Evolutionary conservation across 805 yeast species (phyloP).

Genomic region (Debaryomyces castellii): DNA sequence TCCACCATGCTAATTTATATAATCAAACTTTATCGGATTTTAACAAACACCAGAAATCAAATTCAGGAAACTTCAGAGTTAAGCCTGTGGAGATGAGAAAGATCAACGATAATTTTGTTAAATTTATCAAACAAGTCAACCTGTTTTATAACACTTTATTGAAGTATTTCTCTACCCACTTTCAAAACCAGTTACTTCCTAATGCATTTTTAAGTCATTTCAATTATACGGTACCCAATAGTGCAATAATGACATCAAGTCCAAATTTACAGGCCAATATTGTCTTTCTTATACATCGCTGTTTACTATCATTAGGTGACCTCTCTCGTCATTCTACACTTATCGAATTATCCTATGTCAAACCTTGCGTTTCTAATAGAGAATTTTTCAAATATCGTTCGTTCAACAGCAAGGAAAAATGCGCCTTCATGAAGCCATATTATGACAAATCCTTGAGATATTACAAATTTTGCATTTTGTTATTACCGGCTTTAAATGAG

Average conservation of each 20-base stretch:
- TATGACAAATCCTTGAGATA: constrained; percentile 27
- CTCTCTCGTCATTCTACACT: constrained; percentile 55
- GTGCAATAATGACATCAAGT: constrained; percentile 10
- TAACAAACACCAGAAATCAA: constrained; percentile 12
- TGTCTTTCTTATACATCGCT: constrained; percentile 47
- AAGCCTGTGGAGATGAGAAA: constrained; percentile 57
- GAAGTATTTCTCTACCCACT: constrained; percentile 37
- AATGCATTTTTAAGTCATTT: constrained; percentile 27
- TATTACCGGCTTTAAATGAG: constrained; percentile 69
- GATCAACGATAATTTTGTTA: constrained; percentile 50
- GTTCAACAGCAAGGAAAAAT: constrained; percentile 27
- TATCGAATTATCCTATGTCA: constrained; percentile 46
- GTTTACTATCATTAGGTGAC: constrained; percentile 56
- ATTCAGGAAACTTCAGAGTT: constrained; percentile 18
- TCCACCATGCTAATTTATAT: constrained; percentile 28
- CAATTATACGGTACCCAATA: constrained; percentile 16
- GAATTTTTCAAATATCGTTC: constrained; percentile 32
- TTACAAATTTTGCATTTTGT: constrained; percentile 52
- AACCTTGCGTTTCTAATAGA: constrained; percentile 26
- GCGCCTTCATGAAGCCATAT: constrained; percentile 31
- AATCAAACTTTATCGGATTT: constrained; percentile 14
- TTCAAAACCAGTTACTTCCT: constrained; percentile 34
- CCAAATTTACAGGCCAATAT: constrained; percentile 27
- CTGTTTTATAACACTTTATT: constrained; percentile 49
- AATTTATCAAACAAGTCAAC: constrained; percentile 45